phyloP scores from a whole-genome alignment of 23 red algal species.

The Agarophyton chilense region DNA sequence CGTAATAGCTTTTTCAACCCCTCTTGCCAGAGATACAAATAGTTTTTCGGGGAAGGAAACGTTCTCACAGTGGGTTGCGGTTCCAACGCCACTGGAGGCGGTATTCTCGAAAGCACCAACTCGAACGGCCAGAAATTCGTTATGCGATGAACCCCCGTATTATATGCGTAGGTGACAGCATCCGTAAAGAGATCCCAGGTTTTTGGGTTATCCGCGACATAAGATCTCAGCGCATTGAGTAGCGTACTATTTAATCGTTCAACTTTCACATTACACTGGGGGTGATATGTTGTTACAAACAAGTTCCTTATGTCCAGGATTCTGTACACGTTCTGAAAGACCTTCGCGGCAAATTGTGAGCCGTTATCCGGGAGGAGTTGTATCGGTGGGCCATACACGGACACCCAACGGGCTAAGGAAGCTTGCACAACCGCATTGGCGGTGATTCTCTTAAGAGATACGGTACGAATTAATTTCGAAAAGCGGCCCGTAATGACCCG shows the following conservation, averaged over 20 bases:
- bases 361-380: conserved; percentile 39
- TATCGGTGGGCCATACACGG: conserved; percentile 10
- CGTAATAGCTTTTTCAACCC: not conserved
- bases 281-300: conserved; percentile 36
- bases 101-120: not conserved
- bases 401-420: conserved; percentile 5
- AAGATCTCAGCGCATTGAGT: not conserved
- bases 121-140: not conserved
- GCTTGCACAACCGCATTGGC: not conserved
- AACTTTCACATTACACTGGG: conserved; percentile 40
- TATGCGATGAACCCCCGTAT: not conserved
- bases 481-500: conserved; percentile 47
- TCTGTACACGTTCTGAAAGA: conserved; percentile 38
- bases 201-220: not conserved
- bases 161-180: conserved; percentile 10
- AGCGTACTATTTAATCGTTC: conserved; percentile 33
- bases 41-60: not conserved
- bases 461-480: conserved; percentile 38
- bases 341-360: conserved; percentile 22
- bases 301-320: conserved; percentile 20
- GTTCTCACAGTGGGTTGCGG: not conserved
- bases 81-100: not conserved
- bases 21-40: not conserved
- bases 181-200: conserved; percentile 4
- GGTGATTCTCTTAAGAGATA: conserved; percentile 3